phyloP scores from a whole-genome alignment of 495 filamentous ascomycete genomes.

The Acidomyces sp. region DNA sequence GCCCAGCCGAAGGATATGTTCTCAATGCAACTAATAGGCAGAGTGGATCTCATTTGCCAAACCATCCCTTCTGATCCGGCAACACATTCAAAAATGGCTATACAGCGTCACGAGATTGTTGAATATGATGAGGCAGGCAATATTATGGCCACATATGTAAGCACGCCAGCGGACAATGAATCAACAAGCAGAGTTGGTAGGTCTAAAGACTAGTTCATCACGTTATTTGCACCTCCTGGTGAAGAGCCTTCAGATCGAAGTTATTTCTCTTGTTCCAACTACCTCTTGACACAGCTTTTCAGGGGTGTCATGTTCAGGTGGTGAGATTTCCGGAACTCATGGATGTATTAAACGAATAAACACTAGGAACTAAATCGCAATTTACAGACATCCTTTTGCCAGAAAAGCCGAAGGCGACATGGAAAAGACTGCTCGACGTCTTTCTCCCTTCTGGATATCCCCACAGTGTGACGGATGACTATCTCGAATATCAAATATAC shows the following conservation, averaged over 20 bases:
- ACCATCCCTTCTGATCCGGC: too few species aligned
- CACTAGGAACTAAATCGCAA: neutral
- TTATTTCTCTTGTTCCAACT: neutral
- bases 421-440: conserved; percentile 44
- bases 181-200: conserved; percentile 21
- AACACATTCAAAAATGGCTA: too few species aligned
- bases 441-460: conserved; percentile 94
- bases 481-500: conserved; percentile 71
- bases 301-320: neutral
- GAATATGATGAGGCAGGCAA: conserved; percentile 43
- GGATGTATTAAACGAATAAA: neutral
- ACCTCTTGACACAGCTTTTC: neutral
- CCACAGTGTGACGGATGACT: conserved; percentile 79
- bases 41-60: too few species aligned
- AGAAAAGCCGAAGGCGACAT: conserved; percentile 21
- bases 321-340: neutral
- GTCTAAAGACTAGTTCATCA: too few species aligned
- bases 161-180: conserved; percentile 11
- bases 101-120: conserved; percentile 14
- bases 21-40: too few species aligned
- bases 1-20: too few species aligned
- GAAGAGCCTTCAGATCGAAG: too few species aligned
- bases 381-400: conserved; percentile 16
- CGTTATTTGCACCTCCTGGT: too few species aligned
- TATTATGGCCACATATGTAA: conserved; percentile 36